Conservation (phyloP, 805 yeast species). For the Ogataea ramenticola region DNA sequence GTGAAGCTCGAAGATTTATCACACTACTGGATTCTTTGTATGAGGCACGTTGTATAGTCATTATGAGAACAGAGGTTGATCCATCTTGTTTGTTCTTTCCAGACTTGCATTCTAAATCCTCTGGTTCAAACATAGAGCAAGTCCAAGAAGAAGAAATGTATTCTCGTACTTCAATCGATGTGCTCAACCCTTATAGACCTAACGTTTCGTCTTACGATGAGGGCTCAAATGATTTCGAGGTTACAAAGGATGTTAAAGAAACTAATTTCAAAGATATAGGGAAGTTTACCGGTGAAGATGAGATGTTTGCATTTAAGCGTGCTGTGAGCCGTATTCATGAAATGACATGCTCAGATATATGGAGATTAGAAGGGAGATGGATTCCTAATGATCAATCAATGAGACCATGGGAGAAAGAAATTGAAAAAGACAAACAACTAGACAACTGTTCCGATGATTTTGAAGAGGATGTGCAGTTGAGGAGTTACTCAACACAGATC, state of each 20-base stretch:
- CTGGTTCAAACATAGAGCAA: constrained; percentile 18
- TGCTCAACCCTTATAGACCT: constrained; percentile 61
- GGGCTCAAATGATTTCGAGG: constrained; percentile 25
- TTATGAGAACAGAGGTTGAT: constrained; percentile 40
- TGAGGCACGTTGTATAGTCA: constrained; percentile 58
- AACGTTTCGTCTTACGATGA: constrained; percentile 58
- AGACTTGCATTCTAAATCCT: constrained; percentile 23
- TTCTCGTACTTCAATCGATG: constrained; percentile 52
- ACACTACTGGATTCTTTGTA: constrained; percentile 63
- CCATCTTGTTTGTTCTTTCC: constrained; percentile 60
- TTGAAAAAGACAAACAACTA: background rate
- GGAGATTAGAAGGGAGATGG: constrained; percentile 50
- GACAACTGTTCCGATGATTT: background rate
- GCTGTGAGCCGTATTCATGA: constrained; percentile 57
- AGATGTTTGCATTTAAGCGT: constrained; percentile 62
- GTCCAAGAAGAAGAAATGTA: constrained; percentile 67
- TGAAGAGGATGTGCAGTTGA: too few species aligned
- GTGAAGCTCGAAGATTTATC: constrained; percentile 63
- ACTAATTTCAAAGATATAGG: constrained; percentile 39
- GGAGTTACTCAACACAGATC: background rate
- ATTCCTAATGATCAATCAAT: constrained; percentile 40
- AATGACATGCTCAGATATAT: constrained; percentile 27
- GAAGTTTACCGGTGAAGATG: constrained; percentile 73
- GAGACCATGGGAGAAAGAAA: constrained; percentile 50
- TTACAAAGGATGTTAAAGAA: constrained; percentile 11